Evolutionary conservation across 1,284 basidiomycete species (phyloP), one percentile per base, ranked within the genome.

Genomic region (Trametes sp.): DNA sequence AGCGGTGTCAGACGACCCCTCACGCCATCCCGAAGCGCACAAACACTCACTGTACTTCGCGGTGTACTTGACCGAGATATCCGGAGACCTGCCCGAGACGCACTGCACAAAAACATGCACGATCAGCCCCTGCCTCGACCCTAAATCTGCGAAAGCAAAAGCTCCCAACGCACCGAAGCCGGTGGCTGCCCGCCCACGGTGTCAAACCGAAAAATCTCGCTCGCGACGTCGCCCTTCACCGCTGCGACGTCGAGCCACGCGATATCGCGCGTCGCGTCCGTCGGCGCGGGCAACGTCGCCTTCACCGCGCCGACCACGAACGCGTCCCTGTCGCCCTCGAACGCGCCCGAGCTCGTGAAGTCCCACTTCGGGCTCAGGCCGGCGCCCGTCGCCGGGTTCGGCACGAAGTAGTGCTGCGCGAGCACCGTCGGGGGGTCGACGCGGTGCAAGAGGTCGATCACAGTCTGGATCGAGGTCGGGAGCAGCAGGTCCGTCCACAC

Each of bases 121-220:
- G 1, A 19, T 29, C 35, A 24, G 45, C 19, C n/a, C n/a, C n/a
- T n/a, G n/a, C n/a, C n/a, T n/a, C n/a, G n/a, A n/a, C n/a, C n/a
- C n/a, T n/a, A n/a, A n/a, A n/a, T n/a, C n/a, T n/a, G 8, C 7
- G 46, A 31, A 26, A 54, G 19, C 2, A 4, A n/a, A n/a, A n/a
- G n/a, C n/a, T n/a, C n/a, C n/a, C 21, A 19, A 75, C 80, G 72
- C 68, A 84, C 84, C 16, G 78, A 78, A n/a, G 82, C 65, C 35
- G 88, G 87, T 14, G 88, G 85, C 71, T 88, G 85, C 19, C 89
- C 88, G 36, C 78, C 80, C 26, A 79, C 77, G 9, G 88, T 90
- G 69, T 87, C 81, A 11, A 84, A 76, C 53, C 88, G 76, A 76
- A 82, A 87, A 6, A 89, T 78, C 56, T 80, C 74, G 57, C 77